Conservation (phyloP, 768 basidiomycete species). For the Hygrocybe coccinea region DNA sequence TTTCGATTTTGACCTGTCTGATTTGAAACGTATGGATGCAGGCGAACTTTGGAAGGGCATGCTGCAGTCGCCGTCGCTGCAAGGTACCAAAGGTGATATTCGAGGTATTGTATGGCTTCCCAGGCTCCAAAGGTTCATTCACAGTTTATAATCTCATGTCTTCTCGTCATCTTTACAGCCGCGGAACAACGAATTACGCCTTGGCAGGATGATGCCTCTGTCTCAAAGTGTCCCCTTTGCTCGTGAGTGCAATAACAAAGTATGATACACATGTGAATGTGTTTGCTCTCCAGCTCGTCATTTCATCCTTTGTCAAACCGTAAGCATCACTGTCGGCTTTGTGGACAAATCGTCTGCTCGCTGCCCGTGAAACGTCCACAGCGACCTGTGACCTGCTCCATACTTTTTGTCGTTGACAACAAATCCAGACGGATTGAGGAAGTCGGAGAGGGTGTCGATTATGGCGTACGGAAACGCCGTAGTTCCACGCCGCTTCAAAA, state of each 20-base stretch:
- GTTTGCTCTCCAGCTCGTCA: conserved; percentile 41
- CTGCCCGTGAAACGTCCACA: conserved; percentile 72
- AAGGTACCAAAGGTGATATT: conserved; percentile 54
- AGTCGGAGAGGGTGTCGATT: conserved; percentile 78
- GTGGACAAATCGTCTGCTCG: conserved; percentile 88
- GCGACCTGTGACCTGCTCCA: conserved; percentile 64
- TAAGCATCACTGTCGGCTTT: conserved; percentile 94
- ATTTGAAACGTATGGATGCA: conserved; percentile 57
- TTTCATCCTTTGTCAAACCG: conserved; percentile 90
- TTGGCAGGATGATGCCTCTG: conserved; percentile 82
- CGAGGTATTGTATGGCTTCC: conserved; percentile 47
- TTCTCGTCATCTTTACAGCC: conserved; percentile 32
- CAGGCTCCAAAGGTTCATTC: neutral
- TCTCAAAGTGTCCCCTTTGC: conserved; percentile 83
- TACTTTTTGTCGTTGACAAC: conserved; percentile 81
- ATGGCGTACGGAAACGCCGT: conserved; percentile 61
- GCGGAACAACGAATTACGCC: conserved; percentile 91
- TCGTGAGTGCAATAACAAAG: conserved; percentile 40
- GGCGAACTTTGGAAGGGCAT: conserved; percentile 69
- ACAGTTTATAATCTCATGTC: conserved; percentile 1
- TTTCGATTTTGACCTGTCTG: conserved; percentile 62
- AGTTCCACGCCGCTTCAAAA: conserved; percentile 21
- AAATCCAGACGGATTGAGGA: conserved; percentile 75
- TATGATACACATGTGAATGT: neutral
- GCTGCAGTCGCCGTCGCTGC: conserved; percentile 36